These are phyloP conservation scores for Ophioceras dolichostomum DNA, from an alignment of 2,329 filamentous ascomycete genomes.

Conservation along the genomic window DNA sequence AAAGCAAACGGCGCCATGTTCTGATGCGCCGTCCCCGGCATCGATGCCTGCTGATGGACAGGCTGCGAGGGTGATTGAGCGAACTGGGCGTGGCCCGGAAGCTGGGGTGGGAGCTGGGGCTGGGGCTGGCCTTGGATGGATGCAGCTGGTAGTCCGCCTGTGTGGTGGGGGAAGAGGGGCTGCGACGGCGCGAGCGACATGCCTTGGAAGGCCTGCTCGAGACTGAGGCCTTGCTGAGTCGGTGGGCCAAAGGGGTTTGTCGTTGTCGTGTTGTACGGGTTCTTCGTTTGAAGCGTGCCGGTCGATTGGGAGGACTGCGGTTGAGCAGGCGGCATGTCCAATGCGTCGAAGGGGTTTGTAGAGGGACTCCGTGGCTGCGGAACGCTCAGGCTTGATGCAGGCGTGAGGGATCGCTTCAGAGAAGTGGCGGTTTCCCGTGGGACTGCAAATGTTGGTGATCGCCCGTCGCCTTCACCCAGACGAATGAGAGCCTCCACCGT, in stretches of 20 bases:
- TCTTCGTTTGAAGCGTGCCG: slow-evolving; percentile 45
- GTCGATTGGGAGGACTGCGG: slow-evolving; percentile 56
- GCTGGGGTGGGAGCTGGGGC: no score
- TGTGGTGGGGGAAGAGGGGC: slow-evolving; percentile 59
- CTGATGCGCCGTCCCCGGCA: slow-evolving; percentile 12
- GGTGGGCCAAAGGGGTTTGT: slow-evolving; percentile 60
- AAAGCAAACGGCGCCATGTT: slow-evolving; percentile 25
- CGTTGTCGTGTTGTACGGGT: slow-evolving; percentile 34
- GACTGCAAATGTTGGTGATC: slow-evolving; percentile 15
- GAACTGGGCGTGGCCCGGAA: no score
- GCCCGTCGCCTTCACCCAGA: slow-evolving; percentile 53
- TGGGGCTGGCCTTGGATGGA: slow-evolving; percentile 24
- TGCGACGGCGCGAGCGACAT: slow-evolving; percentile 52
- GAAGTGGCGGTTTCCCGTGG: slow-evolving; percentile 30
- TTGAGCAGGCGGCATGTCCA: slow-evolving; percentile 44
- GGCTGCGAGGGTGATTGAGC: no score
- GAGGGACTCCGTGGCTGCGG: slow-evolving; percentile 26
- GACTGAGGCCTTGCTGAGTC: slow-evolving; percentile 25
- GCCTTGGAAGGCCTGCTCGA: slow-evolving; percentile 63
- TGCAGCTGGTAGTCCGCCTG: slow-evolving; percentile 42
- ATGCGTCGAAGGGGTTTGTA: slow-evolving; percentile 58
- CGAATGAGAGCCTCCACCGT: slow-evolving; percentile 76
- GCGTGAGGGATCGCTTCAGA: slow-evolving; percentile 38
- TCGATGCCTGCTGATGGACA: no score
- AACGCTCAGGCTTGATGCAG: slow-evolving; percentile 18